These are phyloP conservation scores for Pleurotus eryngii DNA, from an alignment of 768 basidiomycete genomes.

Conservation along the genomic window DNA sequence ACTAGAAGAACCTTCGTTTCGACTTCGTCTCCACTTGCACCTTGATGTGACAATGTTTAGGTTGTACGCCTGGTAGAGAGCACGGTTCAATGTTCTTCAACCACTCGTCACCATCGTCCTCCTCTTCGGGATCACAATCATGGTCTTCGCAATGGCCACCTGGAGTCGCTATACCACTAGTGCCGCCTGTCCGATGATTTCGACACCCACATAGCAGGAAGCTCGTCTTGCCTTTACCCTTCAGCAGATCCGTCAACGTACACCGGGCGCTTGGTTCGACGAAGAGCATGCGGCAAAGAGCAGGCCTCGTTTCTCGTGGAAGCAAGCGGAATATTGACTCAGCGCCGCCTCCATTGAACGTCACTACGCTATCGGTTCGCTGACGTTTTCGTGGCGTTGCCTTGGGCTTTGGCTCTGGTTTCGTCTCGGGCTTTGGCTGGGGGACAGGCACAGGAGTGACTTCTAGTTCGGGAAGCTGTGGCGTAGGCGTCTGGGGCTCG, in stretches of 20 bases:
- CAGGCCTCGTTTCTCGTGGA: slow-evolving; percentile 88
- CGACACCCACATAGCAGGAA: slow-evolving; percentile 80
- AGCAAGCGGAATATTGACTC: slow-evolving; percentile 96
- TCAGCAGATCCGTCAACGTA: slow-evolving; percentile 88
- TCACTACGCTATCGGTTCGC: slow-evolving; percentile 53
- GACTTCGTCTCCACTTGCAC: slow-evolving; percentile 55
- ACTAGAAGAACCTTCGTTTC: slow-evolving; percentile 75
- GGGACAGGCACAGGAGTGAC: too few species aligned
- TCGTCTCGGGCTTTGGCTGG: neutral
- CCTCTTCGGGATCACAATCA: slow-evolving; percentile 60
- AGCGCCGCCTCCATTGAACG: slow-evolving; percentile 71
- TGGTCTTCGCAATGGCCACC: slow-evolving; percentile 59
- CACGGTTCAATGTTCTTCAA: slow-evolving; percentile 71
- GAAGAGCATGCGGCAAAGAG: slow-evolving; percentile 90
- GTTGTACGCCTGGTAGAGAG: slow-evolving; percentile 40
- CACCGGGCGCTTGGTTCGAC: slow-evolving; percentile 87
- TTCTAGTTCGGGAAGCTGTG: neutral
- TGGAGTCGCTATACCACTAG: slow-evolving; percentile 32
- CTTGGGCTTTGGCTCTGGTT: slow-evolving; percentile 1
- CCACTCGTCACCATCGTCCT: slow-evolving; percentile 89
- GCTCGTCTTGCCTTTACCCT: slow-evolving; percentile 71
- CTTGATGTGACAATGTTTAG: slow-evolving; percentile 70
- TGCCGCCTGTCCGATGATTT: slow-evolving; percentile 28
- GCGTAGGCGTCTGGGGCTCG: neutral
- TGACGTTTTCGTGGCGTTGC: slow-evolving; percentile 27